phyloP scores from a whole-genome alignment of 805 yeast genomes.

The Millerozyma acaciae region DNA sequence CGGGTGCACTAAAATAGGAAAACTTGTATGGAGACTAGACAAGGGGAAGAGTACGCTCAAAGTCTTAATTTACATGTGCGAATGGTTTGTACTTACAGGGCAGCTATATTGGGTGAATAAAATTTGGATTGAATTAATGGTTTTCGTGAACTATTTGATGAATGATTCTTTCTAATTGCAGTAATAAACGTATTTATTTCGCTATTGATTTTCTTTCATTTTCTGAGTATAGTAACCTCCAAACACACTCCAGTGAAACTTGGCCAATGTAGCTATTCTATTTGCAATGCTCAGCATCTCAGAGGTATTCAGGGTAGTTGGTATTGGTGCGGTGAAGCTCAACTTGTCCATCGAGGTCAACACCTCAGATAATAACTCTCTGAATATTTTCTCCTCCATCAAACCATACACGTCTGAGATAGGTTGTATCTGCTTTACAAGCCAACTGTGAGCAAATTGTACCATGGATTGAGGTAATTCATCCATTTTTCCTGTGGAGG shows the following conservation, averaged over 20 bases:
- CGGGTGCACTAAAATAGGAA: too few species aligned
- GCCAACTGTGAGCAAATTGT: conserved; percentile 72
- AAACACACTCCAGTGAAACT: conserved; percentile 82
- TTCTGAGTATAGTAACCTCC: conserved; percentile 59
- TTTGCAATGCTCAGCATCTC: conserved; percentile 58
- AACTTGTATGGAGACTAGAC: too few species aligned
- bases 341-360: conserved; percentile 15
- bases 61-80: too few species aligned
- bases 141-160: too few species aligned
- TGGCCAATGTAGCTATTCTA: conserved; percentile 61
- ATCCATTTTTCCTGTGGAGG: conserved; percentile 11
- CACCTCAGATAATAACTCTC: conserved; percentile 40
- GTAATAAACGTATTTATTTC: neutral
- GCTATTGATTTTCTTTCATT: conserved; percentile 7
- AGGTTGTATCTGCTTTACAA: conserved; percentile 83
- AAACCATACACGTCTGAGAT: conserved; percentile 69
- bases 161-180: too few species aligned
- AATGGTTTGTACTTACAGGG: too few species aligned
- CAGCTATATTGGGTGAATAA: too few species aligned
- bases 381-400: conserved; percentile 64
- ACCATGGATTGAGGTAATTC: conserved; percentile 38
- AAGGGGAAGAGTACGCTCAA: too few species aligned
- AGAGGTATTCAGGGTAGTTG: conserved; percentile 7
- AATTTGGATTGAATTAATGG: too few species aligned
- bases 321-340: conserved; percentile 7